Evolutionary conservation across 306 rosid genomes (phyloP), one percentile per base, ranked within the genome.

Genomic region (Rubus parviflorus): DNA sequence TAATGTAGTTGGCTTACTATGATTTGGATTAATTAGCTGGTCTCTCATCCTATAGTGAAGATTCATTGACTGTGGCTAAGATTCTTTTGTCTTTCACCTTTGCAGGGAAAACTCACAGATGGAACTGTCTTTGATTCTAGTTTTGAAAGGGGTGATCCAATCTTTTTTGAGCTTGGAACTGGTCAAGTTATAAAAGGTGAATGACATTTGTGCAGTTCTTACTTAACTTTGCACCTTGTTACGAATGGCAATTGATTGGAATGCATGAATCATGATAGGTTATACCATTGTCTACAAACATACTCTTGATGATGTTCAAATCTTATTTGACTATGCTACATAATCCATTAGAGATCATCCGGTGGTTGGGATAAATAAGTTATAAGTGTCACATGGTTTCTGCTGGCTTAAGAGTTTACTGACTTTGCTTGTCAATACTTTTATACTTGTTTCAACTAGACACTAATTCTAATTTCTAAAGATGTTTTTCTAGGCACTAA

Each of bases 41-140:
- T 67, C 1, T 35, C 65, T 37, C 19, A n/a, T 60, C 23, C 53
- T 46, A 41, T 54, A 9, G 1, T 52, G 73, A 64, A 40, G 42
- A 6, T 7, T 57, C 64, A 65, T 58, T 62, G 41, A 62, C 41
- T 83, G 12, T 42, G 22, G 69, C 6, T 64, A 16, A 68, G 57
- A 6, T 4, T 68, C 43, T 40, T 45, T 82, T 53, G 40, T 73
- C 57, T 43, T 58, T 45, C 73, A 38, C 81, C 45, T 73, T 78
- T 86, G 78, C 89, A 96, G 99, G 99, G 99, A 66, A 96, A 88
- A 82, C 97, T 96, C 85, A 89, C 97, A 0, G 99, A 96, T 81
- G 98, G 99, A 77, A 96, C 99, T 68, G 99, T 92, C 49, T 96
- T 96, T 43, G 98, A 96, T 82, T 96, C 99, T 46, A 96, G 99